These are phyloP conservation scores for Salix dunnii DNA, from an alignment of 345 rosid genomes.

Conservation along the genomic window DNA sequence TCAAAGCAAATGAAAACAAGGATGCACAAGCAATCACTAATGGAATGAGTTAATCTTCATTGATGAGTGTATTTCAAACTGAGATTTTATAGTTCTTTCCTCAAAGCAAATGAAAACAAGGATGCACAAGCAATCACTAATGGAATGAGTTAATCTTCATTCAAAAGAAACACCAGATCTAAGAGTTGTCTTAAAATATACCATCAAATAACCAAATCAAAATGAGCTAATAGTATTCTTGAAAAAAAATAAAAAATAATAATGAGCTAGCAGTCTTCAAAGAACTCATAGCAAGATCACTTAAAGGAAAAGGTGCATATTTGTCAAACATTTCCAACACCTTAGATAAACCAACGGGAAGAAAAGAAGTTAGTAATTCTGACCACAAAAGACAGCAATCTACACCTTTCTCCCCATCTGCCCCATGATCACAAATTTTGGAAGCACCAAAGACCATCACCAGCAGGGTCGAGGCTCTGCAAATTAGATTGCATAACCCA, in stretches of 20 bases:
- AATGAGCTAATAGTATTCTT: neutral
- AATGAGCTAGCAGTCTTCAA: neutral
- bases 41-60: neutral
- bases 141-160: neutral
- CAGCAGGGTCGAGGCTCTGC: slow-evolving; percentile 43
- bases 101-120: neutral
- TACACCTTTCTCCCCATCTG: slow-evolving; percentile 53
- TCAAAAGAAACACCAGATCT: neutral
- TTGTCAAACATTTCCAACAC: slow-evolving; percentile 3
- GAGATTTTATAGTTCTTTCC: neutral
- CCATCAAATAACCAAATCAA: neutral
- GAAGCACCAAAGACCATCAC: slow-evolving; percentile 37
- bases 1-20: neutral
- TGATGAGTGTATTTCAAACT: neutral
- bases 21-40: neutral
- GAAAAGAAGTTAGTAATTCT: slow-evolving; percentile 11
- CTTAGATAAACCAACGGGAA: slow-evolving; percentile 6
- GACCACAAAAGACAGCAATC: slow-evolving; percentile 35
- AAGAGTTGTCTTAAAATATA: neutral
- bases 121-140: neutral
- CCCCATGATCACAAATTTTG: slow-evolving; percentile 29
- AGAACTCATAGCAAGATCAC: neutral
- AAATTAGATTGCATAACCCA: slow-evolving; percentile 29
- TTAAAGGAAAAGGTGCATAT: neutral
- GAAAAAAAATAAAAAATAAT: neutral